A percentile compares a stretch with the other conserved stretches of the same genome.
Conservation (phyloP, 106 monocot genomes). For the Dioscorea dumetorum region DNA sequence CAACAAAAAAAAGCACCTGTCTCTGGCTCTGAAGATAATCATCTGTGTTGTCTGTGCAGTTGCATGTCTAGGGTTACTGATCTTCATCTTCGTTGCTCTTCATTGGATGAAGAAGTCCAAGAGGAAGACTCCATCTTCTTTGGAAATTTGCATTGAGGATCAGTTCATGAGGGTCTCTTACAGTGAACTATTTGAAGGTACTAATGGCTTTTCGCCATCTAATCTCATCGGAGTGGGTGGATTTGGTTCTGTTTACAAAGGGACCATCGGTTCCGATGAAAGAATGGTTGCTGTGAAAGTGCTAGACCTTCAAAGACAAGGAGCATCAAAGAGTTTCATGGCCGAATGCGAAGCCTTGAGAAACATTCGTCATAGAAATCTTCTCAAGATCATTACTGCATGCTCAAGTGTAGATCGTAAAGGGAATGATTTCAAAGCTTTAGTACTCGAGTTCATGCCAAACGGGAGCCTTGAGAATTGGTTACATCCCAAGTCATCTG, state of each 20-base stretch:
- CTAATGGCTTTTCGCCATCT: slow-evolving; percentile 11
- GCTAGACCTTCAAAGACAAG: slow-evolving; percentile 6
- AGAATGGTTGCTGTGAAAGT: slow-evolving; percentile 8
- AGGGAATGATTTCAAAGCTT: slow-evolving; percentile 18
- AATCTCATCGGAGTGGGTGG: slow-evolving; percentile 10
- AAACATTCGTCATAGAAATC: slow-evolving; percentile 16
- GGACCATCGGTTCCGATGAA: not conserved
- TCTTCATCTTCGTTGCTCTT: not conserved
- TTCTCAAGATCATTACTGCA: slow-evolving; percentile 7
- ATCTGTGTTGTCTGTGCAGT: not conserved
- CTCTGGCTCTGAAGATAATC: not conserved
- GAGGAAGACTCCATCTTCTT: not conserved
- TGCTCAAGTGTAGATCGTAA: slow-evolving; percentile 9
- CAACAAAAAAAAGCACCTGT: not conserved
- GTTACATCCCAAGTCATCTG: not conserved
- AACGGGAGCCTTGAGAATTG: slow-evolving; percentile 13
- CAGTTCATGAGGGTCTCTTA: not conserved
- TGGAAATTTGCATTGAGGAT: not conserved
- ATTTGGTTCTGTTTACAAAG: slow-evolving; percentile 12
- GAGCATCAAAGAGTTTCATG: slow-evolving; percentile 6
- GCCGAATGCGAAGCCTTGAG: slow-evolving; percentile 12
- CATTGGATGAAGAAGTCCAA: not conserved
- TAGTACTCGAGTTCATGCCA: slow-evolving; percentile 11
- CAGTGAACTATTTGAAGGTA: slow-evolving; percentile 6
- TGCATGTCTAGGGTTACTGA: not conserved